Conservation (phyloP, 1,284 basidiomycete genomes). For the Cryptococcus sp. region DNA sequence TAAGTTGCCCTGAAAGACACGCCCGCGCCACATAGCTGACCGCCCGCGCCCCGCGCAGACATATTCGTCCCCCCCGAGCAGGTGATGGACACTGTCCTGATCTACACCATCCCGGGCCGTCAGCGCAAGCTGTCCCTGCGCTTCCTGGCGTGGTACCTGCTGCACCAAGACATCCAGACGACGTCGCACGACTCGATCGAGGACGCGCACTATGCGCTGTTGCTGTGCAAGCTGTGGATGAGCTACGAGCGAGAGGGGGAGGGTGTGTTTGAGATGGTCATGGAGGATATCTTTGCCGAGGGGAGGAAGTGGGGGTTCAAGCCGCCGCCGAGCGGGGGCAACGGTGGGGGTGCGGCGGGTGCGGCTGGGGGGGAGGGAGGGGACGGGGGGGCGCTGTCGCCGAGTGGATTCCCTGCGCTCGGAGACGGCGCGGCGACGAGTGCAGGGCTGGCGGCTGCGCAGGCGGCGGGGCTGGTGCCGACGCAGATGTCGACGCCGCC, state of each 20-base stretch:
- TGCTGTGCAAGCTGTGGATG: slow-evolving; percentile 80
- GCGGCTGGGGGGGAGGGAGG: not conserved
- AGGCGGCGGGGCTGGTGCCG: not conserved
- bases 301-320: slow-evolving; percentile 50
- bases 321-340: slow-evolving; percentile 17
- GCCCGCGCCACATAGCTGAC: too few relatives aligned
- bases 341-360: slow-evolving; percentile 4
- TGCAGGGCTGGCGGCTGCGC: not conserved
- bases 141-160: slow-evolving; percentile 89
- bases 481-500: not conserved
- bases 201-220: slow-evolving; percentile 84
- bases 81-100: slow-evolving; percentile 94
- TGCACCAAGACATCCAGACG: slow-evolving; percentile 86
- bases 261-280: slow-evolving; percentile 70
- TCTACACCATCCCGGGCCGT: slow-evolving; percentile 78
- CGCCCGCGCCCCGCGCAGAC: slow-evolving; percentile 55
- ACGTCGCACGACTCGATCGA: slow-evolving; percentile 96
- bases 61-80: slow-evolving; percentile 92
- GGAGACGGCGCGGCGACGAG: not conserved
- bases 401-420: not conserved
- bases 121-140: slow-evolving; percentile 87
- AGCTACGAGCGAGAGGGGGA: slow-evolving; percentile 67
- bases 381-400: not conserved
- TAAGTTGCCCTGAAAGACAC: too few relatives aligned
- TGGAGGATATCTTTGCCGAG: slow-evolving; percentile 65